Evolutionary conservation across 352 stramenopile species (phyloP).

Genomic region (Thraustochytrium sp.): DNA sequence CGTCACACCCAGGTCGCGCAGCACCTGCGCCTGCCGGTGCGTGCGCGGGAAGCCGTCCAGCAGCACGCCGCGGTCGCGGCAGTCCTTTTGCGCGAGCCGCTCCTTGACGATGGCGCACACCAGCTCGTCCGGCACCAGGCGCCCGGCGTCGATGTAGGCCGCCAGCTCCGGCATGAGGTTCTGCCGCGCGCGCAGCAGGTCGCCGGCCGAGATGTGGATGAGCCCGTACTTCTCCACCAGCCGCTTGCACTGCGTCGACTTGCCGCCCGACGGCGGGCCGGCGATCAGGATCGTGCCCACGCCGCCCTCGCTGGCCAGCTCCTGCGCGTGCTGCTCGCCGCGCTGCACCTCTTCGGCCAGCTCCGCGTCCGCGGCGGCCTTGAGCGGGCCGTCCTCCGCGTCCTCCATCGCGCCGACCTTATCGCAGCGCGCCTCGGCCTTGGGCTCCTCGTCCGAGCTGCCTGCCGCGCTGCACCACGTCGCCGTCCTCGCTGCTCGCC

Average conservation of each 20-base stretch:
- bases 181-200: slow-evolving; percentile 65
- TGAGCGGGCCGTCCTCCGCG: not conserved
- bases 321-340: not conserved
- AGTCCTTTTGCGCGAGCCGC: not conserved
- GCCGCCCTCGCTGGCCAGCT: not conserved
- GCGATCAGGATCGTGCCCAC: not conserved
- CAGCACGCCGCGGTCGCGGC: not conserved
- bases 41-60: slow-evolving; percentile 7
- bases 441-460: no score
- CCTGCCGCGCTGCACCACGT: no score
- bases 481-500: no score
- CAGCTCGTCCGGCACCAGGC: not conserved
- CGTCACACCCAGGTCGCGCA: not conserved
- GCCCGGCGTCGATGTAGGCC: not conserved
- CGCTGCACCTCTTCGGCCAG: not conserved
- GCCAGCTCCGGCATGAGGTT: not conserved
- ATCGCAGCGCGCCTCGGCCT: no score
- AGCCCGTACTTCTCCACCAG: slow-evolving; percentile 79
- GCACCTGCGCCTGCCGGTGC: slow-evolving; percentile 7
- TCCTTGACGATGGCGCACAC: slow-evolving; percentile 26
- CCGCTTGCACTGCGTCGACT: slow-evolving; percentile 80
- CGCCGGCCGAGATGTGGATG: slow-evolving; percentile 75
- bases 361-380: not conserved
- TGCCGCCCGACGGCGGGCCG: slow-evolving; percentile 48
- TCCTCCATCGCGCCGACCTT: not conserved